phyloP scores from a whole-genome alignment of 495 filamentous ascomycete species.

The Parmelia sp. region DNA sequence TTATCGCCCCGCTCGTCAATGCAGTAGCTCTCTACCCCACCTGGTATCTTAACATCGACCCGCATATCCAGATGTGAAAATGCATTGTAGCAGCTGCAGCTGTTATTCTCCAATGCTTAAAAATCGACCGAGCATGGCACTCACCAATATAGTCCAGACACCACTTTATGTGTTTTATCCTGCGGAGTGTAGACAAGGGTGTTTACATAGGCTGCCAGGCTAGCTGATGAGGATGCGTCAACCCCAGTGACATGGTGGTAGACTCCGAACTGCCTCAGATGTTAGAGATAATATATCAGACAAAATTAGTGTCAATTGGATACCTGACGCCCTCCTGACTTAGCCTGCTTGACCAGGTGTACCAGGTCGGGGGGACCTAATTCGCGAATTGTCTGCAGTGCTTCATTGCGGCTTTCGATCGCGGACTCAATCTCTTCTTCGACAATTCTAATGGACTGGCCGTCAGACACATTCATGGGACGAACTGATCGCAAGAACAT shows the following conservation, averaged over 20 bases:
- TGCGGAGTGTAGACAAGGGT: constrained; percentile 85
- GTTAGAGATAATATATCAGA: constrained; percentile 1
- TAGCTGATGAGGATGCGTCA: constrained; percentile 95
- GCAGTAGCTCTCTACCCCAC: constrained; percentile 90
- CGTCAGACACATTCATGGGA: constrained; percentile 20
- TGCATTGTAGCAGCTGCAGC: constrained; percentile 90
- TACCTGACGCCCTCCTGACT: constrained; percentile 47
- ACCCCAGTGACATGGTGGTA: constrained; percentile 98
- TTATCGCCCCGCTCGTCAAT: constrained; percentile 95
- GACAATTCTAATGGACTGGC: constrained; percentile 59
- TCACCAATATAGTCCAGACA: constrained; percentile 89
- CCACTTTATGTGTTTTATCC: constrained; percentile 82
- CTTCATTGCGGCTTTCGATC: constrained; percentile 83
- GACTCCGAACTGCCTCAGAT: constrained; percentile 60
- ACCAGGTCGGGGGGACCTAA: constrained; percentile 93
- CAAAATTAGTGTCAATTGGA: constrained; percentile 9
- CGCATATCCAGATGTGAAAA: constrained; percentile 98
- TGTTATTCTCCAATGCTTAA: constrained; percentile 8
- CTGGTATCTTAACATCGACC: constrained; percentile 92
- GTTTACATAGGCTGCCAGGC: constrained; percentile 95
- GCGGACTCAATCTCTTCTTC: constrained; percentile 86
- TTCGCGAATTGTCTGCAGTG: constrained; percentile 75
- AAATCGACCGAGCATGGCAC: constrained; percentile 23
- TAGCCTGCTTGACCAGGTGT: constrained; percentile 84
- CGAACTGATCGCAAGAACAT: constrained; percentile 36